phyloP scores from a whole-genome alignment of 2,329 filamentous ascomycete genomes.

The Drechslerella stenobrocha region DNA sequence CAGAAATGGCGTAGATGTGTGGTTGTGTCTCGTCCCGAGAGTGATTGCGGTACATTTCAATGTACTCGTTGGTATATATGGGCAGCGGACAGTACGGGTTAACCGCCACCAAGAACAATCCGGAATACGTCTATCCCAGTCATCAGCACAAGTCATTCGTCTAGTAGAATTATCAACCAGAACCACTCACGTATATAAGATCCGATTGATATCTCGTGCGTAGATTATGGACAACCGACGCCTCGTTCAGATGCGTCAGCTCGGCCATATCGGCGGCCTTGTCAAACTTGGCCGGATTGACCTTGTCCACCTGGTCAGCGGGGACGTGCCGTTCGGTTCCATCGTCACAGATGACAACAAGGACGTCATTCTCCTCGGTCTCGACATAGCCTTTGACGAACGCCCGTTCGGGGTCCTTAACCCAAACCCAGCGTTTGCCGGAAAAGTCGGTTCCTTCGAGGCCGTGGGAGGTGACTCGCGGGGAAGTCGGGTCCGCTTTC shows the following conservation, averaged over 20 bases:
- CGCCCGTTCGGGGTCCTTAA: conserved; percentile 80
- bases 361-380: conserved; percentile 71
- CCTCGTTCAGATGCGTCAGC: conserved; percentile 94
- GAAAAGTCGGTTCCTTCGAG: conserved; percentile 99
- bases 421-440: conserved; percentile 96
- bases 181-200: conserved; percentile 72
- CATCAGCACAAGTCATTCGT: not conserved
- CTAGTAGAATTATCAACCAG: not conserved
- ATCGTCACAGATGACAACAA: conserved; percentile 90
- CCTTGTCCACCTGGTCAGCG: conserved; percentile 88
- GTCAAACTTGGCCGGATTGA: conserved; percentile 99
- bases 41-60: conserved; percentile 96
- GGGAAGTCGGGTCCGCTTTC: conserved; percentile 54
- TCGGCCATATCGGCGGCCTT: conserved; percentile 99
- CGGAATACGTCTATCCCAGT: conserved; percentile 77
- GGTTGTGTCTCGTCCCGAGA: conserved; percentile 92
- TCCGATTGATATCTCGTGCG: conserved; percentile 94
- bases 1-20: conserved; percentile 96
- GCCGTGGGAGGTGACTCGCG: conserved; percentile 54
- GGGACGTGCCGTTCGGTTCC: conserved; percentile 88
- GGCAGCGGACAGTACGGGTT: conserved; percentile 94
- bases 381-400: conserved; percentile 93
- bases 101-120: conserved; percentile 92
- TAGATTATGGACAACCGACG: conserved; percentile 95
- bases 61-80: conserved; percentile 94